Evolutionary conservation across 2,329 filamentous ascomycete genomes (phyloP).

Genomic region (Coniochaeta prunicola): DNA sequence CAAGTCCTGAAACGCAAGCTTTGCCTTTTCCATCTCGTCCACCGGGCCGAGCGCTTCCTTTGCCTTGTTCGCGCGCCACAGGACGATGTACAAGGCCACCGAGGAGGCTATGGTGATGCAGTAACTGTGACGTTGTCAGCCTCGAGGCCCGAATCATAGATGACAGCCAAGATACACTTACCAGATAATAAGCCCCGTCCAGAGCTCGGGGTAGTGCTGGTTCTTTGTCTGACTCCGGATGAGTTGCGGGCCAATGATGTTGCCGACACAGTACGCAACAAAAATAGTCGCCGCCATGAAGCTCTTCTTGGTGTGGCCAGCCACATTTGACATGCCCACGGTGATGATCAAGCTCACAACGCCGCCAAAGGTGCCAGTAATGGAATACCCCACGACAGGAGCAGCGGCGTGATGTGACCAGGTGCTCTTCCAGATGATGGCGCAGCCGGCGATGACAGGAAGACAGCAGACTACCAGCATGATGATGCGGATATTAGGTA

Average conservation of each 20-base stretch:
- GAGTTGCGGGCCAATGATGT: slow-evolving; percentile 69
- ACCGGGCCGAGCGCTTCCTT: slow-evolving; percentile 35
- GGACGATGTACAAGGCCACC: slow-evolving; percentile 46
- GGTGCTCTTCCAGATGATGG: slow-evolving; percentile 63
- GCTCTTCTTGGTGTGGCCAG: slow-evolving; percentile 71
- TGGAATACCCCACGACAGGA: slow-evolving; percentile 63
- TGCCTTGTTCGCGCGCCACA: slow-evolving; percentile 50
- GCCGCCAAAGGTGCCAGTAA: slow-evolving; percentile 66
- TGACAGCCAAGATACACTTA: slow-evolving; percentile 16
- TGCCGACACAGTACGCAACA: slow-evolving; percentile 67
- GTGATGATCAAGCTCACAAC: slow-evolving; percentile 55
- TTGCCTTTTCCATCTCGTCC: slow-evolving; percentile 55
- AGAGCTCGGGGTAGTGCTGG: slow-evolving; percentile 63
- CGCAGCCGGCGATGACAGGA: slow-evolving; percentile 67
- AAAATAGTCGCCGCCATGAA: slow-evolving; percentile 69
- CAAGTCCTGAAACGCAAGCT: slow-evolving; percentile 59
- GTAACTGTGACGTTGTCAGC: slow-evolving; percentile 40
- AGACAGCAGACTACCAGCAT: slow-evolving; percentile 61
- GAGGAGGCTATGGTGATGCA: slow-evolving; percentile 58
- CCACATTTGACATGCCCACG: slow-evolving; percentile 58
- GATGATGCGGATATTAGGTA: slow-evolving; percentile 56
- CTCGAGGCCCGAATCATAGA: too few relatives aligned
- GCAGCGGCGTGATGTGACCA: slow-evolving; percentile 59
- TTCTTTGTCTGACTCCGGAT: slow-evolving; percentile 58
- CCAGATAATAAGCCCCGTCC: slow-evolving; percentile 60